These are phyloP conservation scores for Salix exigua DNA, from an alignment of 345 rosid genomes.

Conservation along the genomic window DNA sequence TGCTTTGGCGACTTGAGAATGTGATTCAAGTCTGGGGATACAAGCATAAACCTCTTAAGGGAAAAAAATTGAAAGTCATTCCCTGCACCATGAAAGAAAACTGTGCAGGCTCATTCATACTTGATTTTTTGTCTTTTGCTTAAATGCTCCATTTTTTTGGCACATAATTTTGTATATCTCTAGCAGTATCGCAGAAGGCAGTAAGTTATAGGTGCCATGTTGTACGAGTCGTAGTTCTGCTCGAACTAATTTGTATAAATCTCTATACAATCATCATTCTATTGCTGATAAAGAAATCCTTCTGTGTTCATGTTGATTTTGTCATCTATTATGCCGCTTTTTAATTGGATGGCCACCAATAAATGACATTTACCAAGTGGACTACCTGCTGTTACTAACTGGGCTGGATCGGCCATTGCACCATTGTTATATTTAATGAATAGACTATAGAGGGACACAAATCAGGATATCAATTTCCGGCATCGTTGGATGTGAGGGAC, in stretches of 20 bases:
- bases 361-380: neutral
- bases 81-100: constrained; percentile 17
- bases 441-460: no score
- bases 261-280: neutral
- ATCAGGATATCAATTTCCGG: neutral
- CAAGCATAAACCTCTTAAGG: constrained; percentile 2
- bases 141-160: constrained; percentile 27
- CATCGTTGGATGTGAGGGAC: neutral
- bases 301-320: neutral
- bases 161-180: constrained; percentile 33
- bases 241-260: neutral
- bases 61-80: neutral
- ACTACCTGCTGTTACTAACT: neutral
- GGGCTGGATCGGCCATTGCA: constrained; percentile 10
- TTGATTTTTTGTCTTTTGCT: neutral
- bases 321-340: neutral
- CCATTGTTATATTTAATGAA: neutral
- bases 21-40: constrained; percentile 1
- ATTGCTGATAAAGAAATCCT: neutral
- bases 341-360: neutral
- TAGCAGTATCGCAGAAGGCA: constrained; percentile 9
- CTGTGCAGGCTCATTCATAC: constrained; percentile 35
- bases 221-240: neutral
- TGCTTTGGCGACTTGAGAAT: neutral
- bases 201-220: constrained; percentile 1